Base-by-base conservation (phyloP, 768 basidiomycete genomes). In the Fistulinella prunicolor region DNA sequence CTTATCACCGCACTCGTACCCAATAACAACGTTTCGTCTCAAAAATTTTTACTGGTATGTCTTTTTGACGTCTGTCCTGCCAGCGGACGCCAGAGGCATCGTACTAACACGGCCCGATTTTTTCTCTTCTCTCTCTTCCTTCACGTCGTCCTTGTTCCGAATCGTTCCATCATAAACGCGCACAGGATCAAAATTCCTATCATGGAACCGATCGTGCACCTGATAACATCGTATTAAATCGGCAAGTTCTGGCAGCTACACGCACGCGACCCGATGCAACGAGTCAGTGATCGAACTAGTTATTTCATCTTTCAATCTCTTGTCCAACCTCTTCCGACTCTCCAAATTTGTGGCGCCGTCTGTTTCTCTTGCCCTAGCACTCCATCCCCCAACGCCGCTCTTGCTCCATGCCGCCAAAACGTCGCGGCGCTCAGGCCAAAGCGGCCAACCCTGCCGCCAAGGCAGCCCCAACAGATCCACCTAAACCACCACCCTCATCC, bases 321-420 rank as follows among this genome's bases (percentile, higher is more conserved):
- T 42, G 30, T 32, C 30, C 30, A 7, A 7, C 30, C 35, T 36
- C 35, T 4, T 36, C 35, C 17, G 16, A n/a, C 35, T 36, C 16
- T 19, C 43, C 41, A 50, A 41, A 29, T 42, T 53, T 26, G 52
- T 58, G 49, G 56, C 54, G 37, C 56, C 54, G 36, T 59, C 48
- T 40, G 28, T 47, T 38, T 51, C 44, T 36, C 48, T 30, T 37
- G 9, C 42, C 40, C 42, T 38, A 20, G 10, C 40, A 34, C 23
- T 16, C 26, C 38, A 19, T 13, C 13, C 30, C 30, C 13, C n/a
- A 30, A 4, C 41, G 1, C 17, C 14, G 3, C 36, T 23, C 12
- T 13, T n/a, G n/a, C 35, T 8, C 14, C 34, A 66, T 66, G 65
- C 62, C 66, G 42, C 55, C 64, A 55, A 68, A 66, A 42, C 66